A percentile compares a stretch with the other conserved stretches of the same genome.
phyloP scores from a whole-genome alignment of 139 green algal genomes.

The Monoraphidium neglectum region DNA sequence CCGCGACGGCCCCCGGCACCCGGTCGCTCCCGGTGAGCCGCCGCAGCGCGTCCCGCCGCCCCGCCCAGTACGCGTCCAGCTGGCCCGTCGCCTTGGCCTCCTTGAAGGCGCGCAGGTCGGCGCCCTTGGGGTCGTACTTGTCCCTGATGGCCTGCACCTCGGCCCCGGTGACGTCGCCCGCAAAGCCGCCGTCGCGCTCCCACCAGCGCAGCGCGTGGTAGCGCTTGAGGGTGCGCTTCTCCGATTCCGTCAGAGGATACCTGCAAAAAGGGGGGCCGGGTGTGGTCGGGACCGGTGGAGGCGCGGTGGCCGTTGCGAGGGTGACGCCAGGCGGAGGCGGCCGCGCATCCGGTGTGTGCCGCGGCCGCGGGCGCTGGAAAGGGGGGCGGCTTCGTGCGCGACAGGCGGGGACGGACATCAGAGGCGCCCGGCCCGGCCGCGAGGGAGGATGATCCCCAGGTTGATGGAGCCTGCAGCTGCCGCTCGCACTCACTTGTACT shows the following conservation, averaged over 20 bases:
- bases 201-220: constrained; percentile 50
- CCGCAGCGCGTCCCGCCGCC: constrained; percentile 22
- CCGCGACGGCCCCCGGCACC: too few relatives aligned
- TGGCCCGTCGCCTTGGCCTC: constrained; percentile 40
- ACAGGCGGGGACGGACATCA: too few relatives aligned
- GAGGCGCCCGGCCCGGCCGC: too few relatives aligned
- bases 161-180: constrained; percentile 42
- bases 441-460: too few relatives aligned
- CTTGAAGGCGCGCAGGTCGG: constrained; percentile 39
- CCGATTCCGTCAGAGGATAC: constrained; percentile 44
- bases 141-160: constrained; percentile 42
- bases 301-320: neutral
- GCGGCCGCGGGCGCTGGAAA: too few relatives aligned
- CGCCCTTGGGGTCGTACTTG: constrained; percentile 50
- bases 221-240: constrained; percentile 45
- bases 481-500: constrained; percentile 36
- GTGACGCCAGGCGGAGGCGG: too few relatives aligned
- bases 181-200: constrained; percentile 43
- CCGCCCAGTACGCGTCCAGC: constrained; percentile 45
- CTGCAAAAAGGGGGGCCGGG: too few relatives aligned
- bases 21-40: constrained; percentile 2
- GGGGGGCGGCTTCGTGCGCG: neutral
- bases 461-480: too few relatives aligned
- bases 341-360: too few relatives aligned
- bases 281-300: too few relatives aligned